Evolutionary conservation across 139 green algal genomes (phyloP).

Genomic region (Asterochloris sp.): DNA sequence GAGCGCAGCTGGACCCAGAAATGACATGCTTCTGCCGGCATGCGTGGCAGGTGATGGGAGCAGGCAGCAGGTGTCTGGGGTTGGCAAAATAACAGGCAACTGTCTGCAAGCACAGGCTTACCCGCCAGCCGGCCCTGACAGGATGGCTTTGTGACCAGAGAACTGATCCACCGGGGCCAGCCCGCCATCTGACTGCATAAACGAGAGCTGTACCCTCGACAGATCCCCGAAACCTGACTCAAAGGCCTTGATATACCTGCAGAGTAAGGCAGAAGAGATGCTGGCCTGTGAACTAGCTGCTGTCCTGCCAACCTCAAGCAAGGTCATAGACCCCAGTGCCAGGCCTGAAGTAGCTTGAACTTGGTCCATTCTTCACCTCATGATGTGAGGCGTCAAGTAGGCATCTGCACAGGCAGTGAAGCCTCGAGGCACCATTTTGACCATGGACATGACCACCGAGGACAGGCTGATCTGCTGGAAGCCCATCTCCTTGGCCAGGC

Average conservation of each 20-base stretch:
- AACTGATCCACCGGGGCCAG: slow-evolving; percentile 72
- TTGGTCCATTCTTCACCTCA: slow-evolving; percentile 41
- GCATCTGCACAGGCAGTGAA: slow-evolving; percentile 95
- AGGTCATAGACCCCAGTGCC: not conserved
- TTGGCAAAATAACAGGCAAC: slow-evolving; percentile 2
- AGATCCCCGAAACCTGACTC: slow-evolving; percentile 78
- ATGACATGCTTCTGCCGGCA: not conserved
- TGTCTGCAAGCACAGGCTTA: not conserved
- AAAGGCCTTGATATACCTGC: slow-evolving; percentile 75
- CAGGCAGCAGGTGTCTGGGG: no score
- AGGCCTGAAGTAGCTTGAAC: slow-evolving; percentile 25
- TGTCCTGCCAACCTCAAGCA: not conserved
- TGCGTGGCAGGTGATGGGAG: no score
- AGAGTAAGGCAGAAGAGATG: not conserved
- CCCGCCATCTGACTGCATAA: slow-evolving; percentile 92
- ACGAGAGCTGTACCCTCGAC: slow-evolving; percentile 61
- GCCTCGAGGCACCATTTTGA: slow-evolving; percentile 94
- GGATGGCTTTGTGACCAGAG: slow-evolving; percentile 89
- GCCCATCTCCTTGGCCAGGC: slow-evolving; percentile 64
- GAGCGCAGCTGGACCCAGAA: not conserved
- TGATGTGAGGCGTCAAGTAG: slow-evolving; percentile 93
- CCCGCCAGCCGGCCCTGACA: slow-evolving; percentile 88
- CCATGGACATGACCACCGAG: slow-evolving; percentile 89
- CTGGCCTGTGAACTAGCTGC: not conserved
- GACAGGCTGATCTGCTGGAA: slow-evolving; percentile 85